Evolutionary conservation across 306 rosid species (phyloP), one percentile per base, ranked within the genome.

Genomic region (Cajanus cajan): DNA sequence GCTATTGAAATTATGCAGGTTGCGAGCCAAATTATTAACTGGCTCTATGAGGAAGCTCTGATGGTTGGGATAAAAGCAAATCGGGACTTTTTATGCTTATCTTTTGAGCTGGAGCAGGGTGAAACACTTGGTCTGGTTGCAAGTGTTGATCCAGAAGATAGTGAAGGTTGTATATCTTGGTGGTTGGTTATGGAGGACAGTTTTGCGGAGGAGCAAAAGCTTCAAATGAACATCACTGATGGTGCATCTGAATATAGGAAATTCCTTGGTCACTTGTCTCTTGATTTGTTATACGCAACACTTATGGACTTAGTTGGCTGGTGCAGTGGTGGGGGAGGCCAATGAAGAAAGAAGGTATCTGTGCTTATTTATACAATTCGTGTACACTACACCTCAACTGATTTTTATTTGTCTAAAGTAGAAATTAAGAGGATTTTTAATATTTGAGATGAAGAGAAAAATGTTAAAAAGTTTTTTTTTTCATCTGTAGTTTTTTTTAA

Each of bases 21-120:
- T 67, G 98, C 91, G 0, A 87, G 94, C 86, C 98, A 95, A 83
- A 88, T 90, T 76, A 80, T 95, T 76, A 88, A 84, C 68, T 92
- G 98, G 98, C 97, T 95, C 55, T 91, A 87, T 50, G 83, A 86
- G 51, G 98, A 92, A 85, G 97, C 98, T 85, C 78, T 91, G 71
- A 84, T 79, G 80, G 92, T 93, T 71, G 98, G 97, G 80, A 90
- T 92, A 75, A 95, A 90, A 83, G 94, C 84, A 0, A 89, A 87
- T 59, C 82, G 91, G 0, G 97, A 90, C 85, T 91, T 92, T 73
- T 88, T 95, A 41, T 85, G 90, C 85, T 81, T 95, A 61, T 90
- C 96, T 4, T 82, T 95, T 63, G 97, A 90, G 88, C 88, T 92
- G 81, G 98, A 90, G 81, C 98, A 87, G 73, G 92, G 98, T 0